Base-by-base conservation (phyloP, 2,329 filamentous ascomycete genomes). In the Phaeophleospora eucalypticola region DNA sequence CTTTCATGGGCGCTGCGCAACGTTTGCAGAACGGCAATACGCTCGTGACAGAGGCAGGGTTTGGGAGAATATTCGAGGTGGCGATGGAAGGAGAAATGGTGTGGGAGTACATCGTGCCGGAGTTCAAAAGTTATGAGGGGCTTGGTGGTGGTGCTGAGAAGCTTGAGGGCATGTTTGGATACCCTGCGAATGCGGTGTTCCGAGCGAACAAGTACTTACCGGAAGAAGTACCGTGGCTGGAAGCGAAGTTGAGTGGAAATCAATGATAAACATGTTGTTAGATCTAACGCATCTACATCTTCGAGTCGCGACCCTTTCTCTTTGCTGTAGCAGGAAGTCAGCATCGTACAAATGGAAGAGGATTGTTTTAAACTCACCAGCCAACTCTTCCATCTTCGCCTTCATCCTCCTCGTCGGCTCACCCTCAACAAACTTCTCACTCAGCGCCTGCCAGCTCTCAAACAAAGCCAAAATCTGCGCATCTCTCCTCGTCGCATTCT, bases 1-100 rank as follows among this genome's bases (percentile, higher is more conserved):
- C 71, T 0, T 74, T 74, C 43, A 74, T 75, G 71, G 72, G 72
- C 16, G 67, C 67, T 40, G 71, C 71, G 6, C 71, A 74, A 53
- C 57, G 67, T 12, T 51, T 74, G 14, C 35, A 32, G 8, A 70
- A 68, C 41, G 70, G 70, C 7, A 74, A 74, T 50, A 70, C 70
- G 0, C 43, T 74, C 42, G 49, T 74, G 4, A 71, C 66, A 17
- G 71, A 75, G 55, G 68, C 65, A 33, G 70, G 65, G 1, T 68
- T 68, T 46, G 71, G 71, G 0, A 60, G 71, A n/a, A 59, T 74
- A 3, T 69, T 74, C 41, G 71, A 74, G 48, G 71, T 74, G 27
- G 72, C 69, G 0, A 49, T 45, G 17, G 63, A 64, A n/a, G 69
- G 69, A 0, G 58, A 68, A 32, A 54, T 73, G 4, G 67, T 67